Evolutionary conservation across 768 basidiomycete species (phyloP), one percentile per base, ranked within the genome.

Genomic region (Kwoniella sp.): DNA sequence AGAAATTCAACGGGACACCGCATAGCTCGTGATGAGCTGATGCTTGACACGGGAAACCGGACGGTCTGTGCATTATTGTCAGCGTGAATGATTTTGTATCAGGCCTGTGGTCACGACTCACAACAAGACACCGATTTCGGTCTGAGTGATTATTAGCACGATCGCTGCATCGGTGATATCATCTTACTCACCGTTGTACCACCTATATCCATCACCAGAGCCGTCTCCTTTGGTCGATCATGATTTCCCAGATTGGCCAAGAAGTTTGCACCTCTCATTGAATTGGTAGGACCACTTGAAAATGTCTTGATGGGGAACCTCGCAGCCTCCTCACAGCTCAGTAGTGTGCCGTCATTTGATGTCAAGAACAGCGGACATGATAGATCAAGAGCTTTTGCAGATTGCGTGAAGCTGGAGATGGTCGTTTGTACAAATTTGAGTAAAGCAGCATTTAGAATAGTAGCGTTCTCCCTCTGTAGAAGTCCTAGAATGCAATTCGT

Each of bases 251-350:
- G 47, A 17, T 82, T 83, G 1, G 87, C 84, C 5, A 88, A 80
- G 73, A 85, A 87, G 3, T 84, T 85, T 5, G 87, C 87, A 9
- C 87, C 87, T 54, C 87, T 81, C 87, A 88, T 88, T 0, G 86
- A 87, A 73, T 88, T 88, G 0, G 87, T 88, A 6, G 87, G 85
- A 2, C 86, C 86, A 47, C 83, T 84, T 22, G 83, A 83, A 72
- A 84, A 88, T 0, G 88, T 88, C 58, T 85, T 83, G 69, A 88
- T 85, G 1, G 88, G 88, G 40, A 88, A 80, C 27, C 80, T 80
- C 0, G 84, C 84, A 0, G 86, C 87, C 47, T 83, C 78, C 19
- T 68, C 69, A 55, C 64, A 68, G 3, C 63, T 71, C 49, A 74
- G 56, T 2, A 78, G 55, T 0, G 79, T 80, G 13, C 77, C 76